Evolutionary conservation across 768 basidiomycete species (phyloP).

Genomic region (Podaxis sp.): DNA sequence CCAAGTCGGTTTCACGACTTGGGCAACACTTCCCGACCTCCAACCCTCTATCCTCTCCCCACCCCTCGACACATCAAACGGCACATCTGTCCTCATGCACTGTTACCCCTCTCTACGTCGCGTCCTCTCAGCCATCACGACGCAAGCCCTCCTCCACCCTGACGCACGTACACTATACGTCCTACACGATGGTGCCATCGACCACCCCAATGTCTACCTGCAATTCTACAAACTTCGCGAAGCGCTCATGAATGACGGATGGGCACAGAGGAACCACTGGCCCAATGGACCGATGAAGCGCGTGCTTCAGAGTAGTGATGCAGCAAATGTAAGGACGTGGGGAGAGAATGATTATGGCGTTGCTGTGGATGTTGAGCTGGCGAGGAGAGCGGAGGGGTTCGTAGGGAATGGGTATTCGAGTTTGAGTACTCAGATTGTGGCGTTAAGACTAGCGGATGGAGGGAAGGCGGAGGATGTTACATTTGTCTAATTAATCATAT

Average conservation of each 20-base stretch:
- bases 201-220: conserved; percentile 42
- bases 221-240: conserved; percentile 39
- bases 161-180: conserved; percentile 39
- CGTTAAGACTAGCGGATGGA: conserved; percentile 37
- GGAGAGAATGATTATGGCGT: conserved; percentile 44
- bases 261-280: conserved; percentile 36
- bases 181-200: conserved; percentile 47
- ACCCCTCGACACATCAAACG: conserved; percentile 32
- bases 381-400: conserved; percentile 39
- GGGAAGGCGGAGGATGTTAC: conserved; percentile 35
- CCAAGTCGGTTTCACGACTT: conserved; percentile 42
- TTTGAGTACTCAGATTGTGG: conserved; percentile 41
- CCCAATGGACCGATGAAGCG: conserved; percentile 37
- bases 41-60: conserved; percentile 30
- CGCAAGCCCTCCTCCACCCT: conserved; percentile 32
- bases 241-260: conserved; percentile 32
- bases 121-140: conserved; percentile 37
- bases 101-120: conserved; percentile 42
- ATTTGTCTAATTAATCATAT: conserved; percentile 27
- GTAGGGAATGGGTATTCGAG: conserved; percentile 51
- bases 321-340: conserved; percentile 26
- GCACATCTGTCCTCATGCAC: conserved; percentile 38
- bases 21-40: conserved; percentile 44
- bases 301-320: conserved; percentile 39
- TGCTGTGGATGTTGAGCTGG: conserved; percentile 45